phyloP scores from a whole-genome alignment of 129 eudicot species.

The Lonicera japonica region DNA sequence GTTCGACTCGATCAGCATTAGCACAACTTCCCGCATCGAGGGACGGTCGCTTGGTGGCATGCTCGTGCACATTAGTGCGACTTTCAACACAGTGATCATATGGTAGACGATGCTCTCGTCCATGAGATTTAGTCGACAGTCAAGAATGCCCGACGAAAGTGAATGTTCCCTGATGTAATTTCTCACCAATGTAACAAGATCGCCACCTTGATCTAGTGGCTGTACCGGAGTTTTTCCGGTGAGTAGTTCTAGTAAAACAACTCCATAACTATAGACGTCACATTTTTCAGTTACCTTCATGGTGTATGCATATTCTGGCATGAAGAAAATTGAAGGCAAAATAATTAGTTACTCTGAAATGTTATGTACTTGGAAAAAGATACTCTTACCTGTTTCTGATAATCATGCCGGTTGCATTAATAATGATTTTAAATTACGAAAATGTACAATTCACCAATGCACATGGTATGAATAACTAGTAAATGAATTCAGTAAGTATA shows the following conservation, averaged over 20 bases:
- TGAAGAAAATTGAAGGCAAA: constrained; percentile 1
- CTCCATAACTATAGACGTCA: constrained; percentile 93
- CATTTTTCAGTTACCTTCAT: constrained; percentile 98
- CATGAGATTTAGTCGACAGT: constrained; percentile 53
- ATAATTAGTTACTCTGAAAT: neutral
- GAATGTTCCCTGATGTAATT: constrained; percentile 59
- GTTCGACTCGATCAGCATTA: constrained; percentile 76
- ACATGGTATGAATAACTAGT: too few species aligned
- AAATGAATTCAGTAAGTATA: too few species aligned
- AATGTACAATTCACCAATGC: too few species aligned
- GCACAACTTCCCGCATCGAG: constrained; percentile 85
- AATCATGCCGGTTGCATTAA: too few species aligned
- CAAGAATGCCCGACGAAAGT: constrained; percentile 63
- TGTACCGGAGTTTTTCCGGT: constrained; percentile 93
- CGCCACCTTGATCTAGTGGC: constrained; percentile 90
- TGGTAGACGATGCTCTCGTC: constrained; percentile 54
- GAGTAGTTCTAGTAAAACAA: constrained; percentile 79
- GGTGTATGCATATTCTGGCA: constrained; percentile 93
- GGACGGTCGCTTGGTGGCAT: constrained; percentile 86
- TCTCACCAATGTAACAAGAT: constrained; percentile 81
- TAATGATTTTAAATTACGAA: too few species aligned
- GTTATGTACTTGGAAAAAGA: too few species aligned
- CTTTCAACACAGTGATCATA: constrained; percentile 65
- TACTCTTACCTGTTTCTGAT: too few species aligned
- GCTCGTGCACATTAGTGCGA: constrained; percentile 73